These are phyloP conservation scores for Rhinocladiella similis DNA, from an alignment of 2,329 filamentous ascomycete genomes.

Conservation along the genomic window DNA sequence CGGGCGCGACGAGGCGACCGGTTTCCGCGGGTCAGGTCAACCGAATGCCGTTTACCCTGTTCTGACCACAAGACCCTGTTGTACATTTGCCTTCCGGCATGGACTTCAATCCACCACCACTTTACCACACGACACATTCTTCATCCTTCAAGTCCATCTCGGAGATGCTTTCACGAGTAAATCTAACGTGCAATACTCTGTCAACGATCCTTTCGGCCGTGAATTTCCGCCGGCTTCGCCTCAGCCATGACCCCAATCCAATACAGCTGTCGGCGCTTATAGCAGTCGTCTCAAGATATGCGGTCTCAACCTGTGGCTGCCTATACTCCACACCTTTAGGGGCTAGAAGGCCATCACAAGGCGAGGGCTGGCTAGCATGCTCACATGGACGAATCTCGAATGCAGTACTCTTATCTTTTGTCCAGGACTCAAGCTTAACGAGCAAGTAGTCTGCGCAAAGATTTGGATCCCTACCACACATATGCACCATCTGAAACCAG, in stretches of 20 bases:
- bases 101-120: slow-evolving; percentile 1
- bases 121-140: background rate
- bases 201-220: background rate
- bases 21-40: too few relatives aligned
- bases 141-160: slow-evolving; percentile 2
- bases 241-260: background rate
- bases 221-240: too few relatives aligned
- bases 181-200: slow-evolving; percentile 1
- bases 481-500: slow-evolving; percentile 1
- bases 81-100: background rate
- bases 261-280: background rate
- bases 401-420: slow-evolving; percentile 4
- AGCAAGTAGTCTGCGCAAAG: slow-evolving; percentile 1
- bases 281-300: slow-evolving; percentile 9
- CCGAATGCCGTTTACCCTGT: slow-evolving; percentile 3
- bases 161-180: slow-evolving; percentile 1
- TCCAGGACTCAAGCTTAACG: slow-evolving; percentile 1
- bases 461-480: slow-evolving; percentile 1
- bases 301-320: slow-evolving; percentile 3
- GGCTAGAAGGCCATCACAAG: slow-evolving; percentile 1
- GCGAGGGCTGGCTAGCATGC: slow-evolving; percentile 2
- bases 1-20: too few relatives aligned
- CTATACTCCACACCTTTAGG: slow-evolving; percentile 3
- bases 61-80: background rate
- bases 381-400: background rate